Evolutionary conservation across 2,329 filamentous ascomycete species (phyloP), one percentile per base, ranked within the genome.

Genomic region (Ilyonectria destructans): DNA sequence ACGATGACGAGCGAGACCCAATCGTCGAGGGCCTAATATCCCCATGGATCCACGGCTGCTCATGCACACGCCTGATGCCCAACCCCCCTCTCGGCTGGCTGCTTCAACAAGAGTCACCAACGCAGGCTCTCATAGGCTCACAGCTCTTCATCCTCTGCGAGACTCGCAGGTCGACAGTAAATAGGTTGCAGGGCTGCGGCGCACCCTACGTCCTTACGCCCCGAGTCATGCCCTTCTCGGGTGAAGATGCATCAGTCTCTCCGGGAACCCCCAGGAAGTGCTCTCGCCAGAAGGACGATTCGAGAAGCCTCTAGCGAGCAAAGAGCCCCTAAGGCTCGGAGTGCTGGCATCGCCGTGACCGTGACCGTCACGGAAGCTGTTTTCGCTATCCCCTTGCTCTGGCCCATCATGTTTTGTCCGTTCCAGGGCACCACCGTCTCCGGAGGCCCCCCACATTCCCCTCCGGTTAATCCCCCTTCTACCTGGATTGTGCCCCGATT

Each of bases 31-130:
- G 64, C 60, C 54, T 46, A 58, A 62, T 46, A 43, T 57, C 31
- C 58, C 45, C 46, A 58, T 62, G 46, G 54, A 59, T 48, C 66
- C 62, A 66, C 63, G 59, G 49, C 49, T 69, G 48, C 67, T 73
- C 66, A 71, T 72, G 68, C 73, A 68, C 69, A 68, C 67, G 56
- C 71, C 68, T 70, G 65, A 67, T 75, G 70, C 73, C 73, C 70
- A 72, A 74, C 69, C 63, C 61, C 61, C 69, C 58, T 52, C 61
- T 62, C 51, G 66, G 69, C 63, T 63, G 64, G 62, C 35, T 51
- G 67, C 61, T 58, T 69, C 58, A 37, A 60, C 56, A 65, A 58
- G 51, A 58, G 31, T 58, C 58, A 62, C 31, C 49, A 33, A 35
- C 49, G 33, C 48, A 15, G 9, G 17, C 40, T 56, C 54, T 65